Conservation (phyloP, 2,329 filamentous ascomycete genomes). For the Epichloe sibirici region DNA sequence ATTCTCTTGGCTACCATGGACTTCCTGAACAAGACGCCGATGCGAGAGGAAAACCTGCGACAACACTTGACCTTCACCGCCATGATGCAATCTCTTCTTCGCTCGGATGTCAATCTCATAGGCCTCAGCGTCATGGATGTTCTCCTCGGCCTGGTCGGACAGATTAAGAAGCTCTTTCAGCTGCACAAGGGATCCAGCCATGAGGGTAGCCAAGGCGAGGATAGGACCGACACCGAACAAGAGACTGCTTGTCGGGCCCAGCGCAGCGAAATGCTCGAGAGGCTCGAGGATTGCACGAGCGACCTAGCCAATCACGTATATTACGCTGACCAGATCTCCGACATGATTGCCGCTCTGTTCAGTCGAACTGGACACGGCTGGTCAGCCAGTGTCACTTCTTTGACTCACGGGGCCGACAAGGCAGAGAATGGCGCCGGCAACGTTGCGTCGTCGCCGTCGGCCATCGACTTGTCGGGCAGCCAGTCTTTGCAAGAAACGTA, state of each 20-base stretch:
- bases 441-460: conserved; percentile 17
- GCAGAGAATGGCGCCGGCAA: conserved; percentile 29
- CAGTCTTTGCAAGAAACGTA: conserved; percentile 36
- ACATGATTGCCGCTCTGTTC: conserved; percentile 80
- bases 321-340: conserved; percentile 89
- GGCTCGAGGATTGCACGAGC: conserved; percentile 75
- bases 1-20: conserved; percentile 78
- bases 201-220: conserved; percentile 20
- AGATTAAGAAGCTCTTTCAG: conserved; percentile 67
- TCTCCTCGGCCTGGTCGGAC: conserved; percentile 70
- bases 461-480: conserved; percentile 29
- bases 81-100: conserved; percentile 70
- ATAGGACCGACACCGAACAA: conserved; percentile 19
- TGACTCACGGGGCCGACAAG: conserved; percentile 27
- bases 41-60: conserved; percentile 58
- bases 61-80: conserved; percentile 65
- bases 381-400: conserved; percentile 29
- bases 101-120: conserved; percentile 85
- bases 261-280: conserved; percentile 52
- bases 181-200: conserved; percentile 32
- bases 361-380: conserved; percentile 59
- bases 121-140: conserved; percentile 95
- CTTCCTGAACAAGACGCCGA: conserved; percentile 52
- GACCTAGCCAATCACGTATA: conserved; percentile 89
- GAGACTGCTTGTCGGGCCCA: conserved; percentile 28